Base-by-base conservation (phyloP, 75 land plant species). In the Gnetum montanum region DNA sequence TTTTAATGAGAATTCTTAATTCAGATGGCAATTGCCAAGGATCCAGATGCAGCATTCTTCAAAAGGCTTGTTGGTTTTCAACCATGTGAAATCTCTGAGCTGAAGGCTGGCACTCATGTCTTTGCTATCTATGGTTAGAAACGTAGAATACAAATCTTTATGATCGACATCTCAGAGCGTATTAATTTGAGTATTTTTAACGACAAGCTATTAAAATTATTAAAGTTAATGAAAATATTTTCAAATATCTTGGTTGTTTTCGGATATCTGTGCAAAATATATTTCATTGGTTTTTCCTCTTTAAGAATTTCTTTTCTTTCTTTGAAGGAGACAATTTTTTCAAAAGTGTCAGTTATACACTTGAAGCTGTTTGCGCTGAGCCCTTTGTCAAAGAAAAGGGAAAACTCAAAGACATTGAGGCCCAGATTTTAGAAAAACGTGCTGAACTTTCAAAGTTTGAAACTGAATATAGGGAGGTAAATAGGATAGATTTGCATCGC, bases 1-100 rank as follows among this genome's bases (percentile, higher is more conserved):
- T n/a, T n/a, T n/a, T n/a, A n/a, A n/a, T n/a, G n/a, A n/a, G n/a
- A n/a, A n/a, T n/a, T 20, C 2, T 49, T 51, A 30, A 31, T 62
- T 16, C 77, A 94, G 96, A 63, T 75, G 35, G 74, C 85, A 36
- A 70, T 74, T 54, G 70, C 96, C 23, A 94, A 86, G 46, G 99
- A 90, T 78, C 91, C 85, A 15, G 96, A 94, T 68, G 65, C 92
- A 30, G 96, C 96, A 8, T 83, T 90, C 62, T 94, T 94, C 49
- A 94, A 86, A 56, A 90, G 70, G 54, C 66, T 94, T 68, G 96
- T 90, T 62, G 96, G 91, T 10, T 88, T 90, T 60, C 99, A 94
- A 56, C 88, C 96, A 8, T 89, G 96, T 83, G 99, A 94, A 77
- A 66, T 94, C 54, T 80, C 81, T 63, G 87, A 79, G 58, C 62